Evolutionary conservation across 495 filamentous ascomycete genomes (phyloP), one percentile per base, ranked within the genome.

Genomic region (Daldinia loculata): DNA sequence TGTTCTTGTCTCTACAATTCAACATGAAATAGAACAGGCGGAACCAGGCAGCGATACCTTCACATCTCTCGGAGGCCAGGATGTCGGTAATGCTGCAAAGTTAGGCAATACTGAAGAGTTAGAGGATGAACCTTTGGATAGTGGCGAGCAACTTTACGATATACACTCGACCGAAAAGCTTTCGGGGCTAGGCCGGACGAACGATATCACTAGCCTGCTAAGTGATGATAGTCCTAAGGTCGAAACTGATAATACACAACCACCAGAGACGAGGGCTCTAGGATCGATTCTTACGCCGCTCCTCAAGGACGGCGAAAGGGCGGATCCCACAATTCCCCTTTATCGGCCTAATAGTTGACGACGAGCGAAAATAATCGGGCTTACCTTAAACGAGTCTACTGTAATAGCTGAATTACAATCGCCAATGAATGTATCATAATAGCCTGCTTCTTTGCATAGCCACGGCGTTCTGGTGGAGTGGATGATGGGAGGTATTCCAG

Each of bases 281-380:
- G 12, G 50, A 4, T 75, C 64, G 5, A 32, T 14, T 52, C 73
- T 76, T 24, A 63, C 66, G 45, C 73, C 75, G 30, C 38, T 38
- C 8, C 66, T 75, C 29, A 53, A 24, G 9, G 64, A 60, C n/a
- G 56, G 56, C 14, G 75, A 77, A 32, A 60, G 34, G 50, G 60
- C 74, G 17, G 75, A 77, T 41, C 45, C 70, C 6, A 72, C 6
- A n/a, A 77, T 77, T 56, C 75, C 75, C 22, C 64, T 72, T 41
- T 24, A 39, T 26, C 71, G 75, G 56, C 75, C 75, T 26, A 74
- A 75, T 56, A 27, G 57, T 61, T 70, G 32, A 67, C 19, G 17
- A 58, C 14, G 22, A 9, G 14, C 9, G 15, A 15, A 32, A 11
- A 15, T 27, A 26, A 6, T 39, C 17, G 3, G 12, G 14, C 0